Evolutionary conservation across 2,329 filamentous ascomycete genomes (phyloP).

Genomic region (Claviceps africana): DNA sequence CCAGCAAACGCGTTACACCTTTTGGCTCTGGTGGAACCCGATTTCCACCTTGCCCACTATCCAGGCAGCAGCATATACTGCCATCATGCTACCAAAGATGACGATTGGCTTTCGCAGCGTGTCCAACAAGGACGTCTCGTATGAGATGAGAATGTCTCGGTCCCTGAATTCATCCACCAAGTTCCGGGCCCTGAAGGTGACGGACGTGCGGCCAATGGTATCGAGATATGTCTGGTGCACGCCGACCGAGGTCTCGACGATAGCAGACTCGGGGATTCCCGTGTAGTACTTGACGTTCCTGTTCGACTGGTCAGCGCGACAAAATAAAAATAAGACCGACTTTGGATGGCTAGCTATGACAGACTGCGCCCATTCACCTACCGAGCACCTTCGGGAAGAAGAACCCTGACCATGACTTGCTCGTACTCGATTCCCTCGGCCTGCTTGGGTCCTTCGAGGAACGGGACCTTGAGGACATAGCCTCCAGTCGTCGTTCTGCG

Average conservation of each 20-base stretch:
- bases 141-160: slow-evolving; percentile 70
- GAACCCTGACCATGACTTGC: slow-evolving; percentile 62
- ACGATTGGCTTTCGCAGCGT: slow-evolving; percentile 76
- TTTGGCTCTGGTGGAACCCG: slow-evolving; percentile 47
- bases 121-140: slow-evolving; percentile 65
- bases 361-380: slow-evolving; percentile 31
- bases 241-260: slow-evolving; percentile 44
- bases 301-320: slow-evolving; percentile 21
- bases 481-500: slow-evolving; percentile 50
- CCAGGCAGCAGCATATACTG: slow-evolving; percentile 64
- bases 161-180: slow-evolving; percentile 83
- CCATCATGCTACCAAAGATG: slow-evolving; percentile 58
- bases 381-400: slow-evolving; percentile 83
- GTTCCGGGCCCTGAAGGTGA: slow-evolving; percentile 71
- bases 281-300: slow-evolving; percentile 72
- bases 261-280: slow-evolving; percentile 48
- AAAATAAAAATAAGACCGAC: not conserved
- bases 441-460: slow-evolving; percentile 83
- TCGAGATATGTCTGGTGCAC: slow-evolving; percentile 87
- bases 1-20: not conserved
- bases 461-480: slow-evolving; percentile 82
- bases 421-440: slow-evolving; percentile 77
- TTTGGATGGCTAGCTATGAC: not conserved
- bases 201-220: slow-evolving; percentile 71
- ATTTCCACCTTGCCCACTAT: slow-evolving; percentile 65